Evolutionary conservation across 208 protist species (phyloP).

Genomic region (Acanthamoeba divionensis): DNA sequence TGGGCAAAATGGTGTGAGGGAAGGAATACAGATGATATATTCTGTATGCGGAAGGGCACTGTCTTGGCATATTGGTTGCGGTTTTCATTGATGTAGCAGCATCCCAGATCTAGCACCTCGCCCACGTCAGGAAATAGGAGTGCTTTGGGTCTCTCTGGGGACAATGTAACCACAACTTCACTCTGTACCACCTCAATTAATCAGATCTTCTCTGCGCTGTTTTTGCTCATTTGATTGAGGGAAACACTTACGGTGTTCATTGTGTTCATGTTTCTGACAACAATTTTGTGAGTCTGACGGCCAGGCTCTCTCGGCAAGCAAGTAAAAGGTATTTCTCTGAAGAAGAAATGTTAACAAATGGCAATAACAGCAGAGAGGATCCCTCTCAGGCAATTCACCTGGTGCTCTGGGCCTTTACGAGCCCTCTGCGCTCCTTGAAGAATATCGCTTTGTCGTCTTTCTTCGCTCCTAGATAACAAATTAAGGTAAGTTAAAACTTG

Average conservation of each 20-base stretch:
- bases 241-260: background rate
- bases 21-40: constrained; percentile 18
- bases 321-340: constrained; percentile 1
- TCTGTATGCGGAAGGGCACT: constrained; percentile 44
- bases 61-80: constrained; percentile 58
- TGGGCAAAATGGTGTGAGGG: background rate
- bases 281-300: constrained; percentile 38
- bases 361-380: background rate
- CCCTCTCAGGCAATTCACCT: background rate
- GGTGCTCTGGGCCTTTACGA: background rate
- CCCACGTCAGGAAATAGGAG: too few relatives aligned
- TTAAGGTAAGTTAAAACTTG: too few relatives aligned
- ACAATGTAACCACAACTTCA: too few relatives aligned
- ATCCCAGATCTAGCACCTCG: constrained; percentile 42
- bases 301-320: constrained; percentile 28
- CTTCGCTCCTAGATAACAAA: background rate
- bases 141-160: too few relatives aligned
- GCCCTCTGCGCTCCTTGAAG: constrained; percentile 7
- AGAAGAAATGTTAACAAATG: background rate
- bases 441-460: background rate
- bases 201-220: too few relatives aligned
- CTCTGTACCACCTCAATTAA: too few relatives aligned
- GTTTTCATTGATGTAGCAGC: constrained; percentile 38
- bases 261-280: constrained; percentile 52
- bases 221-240: too few relatives aligned